Evolutionary conservation across 2,329 filamentous ascomycete genomes (phyloP), one percentile per base, ranked within the genome.

Genomic region (Passalora sequoiae): DNA sequence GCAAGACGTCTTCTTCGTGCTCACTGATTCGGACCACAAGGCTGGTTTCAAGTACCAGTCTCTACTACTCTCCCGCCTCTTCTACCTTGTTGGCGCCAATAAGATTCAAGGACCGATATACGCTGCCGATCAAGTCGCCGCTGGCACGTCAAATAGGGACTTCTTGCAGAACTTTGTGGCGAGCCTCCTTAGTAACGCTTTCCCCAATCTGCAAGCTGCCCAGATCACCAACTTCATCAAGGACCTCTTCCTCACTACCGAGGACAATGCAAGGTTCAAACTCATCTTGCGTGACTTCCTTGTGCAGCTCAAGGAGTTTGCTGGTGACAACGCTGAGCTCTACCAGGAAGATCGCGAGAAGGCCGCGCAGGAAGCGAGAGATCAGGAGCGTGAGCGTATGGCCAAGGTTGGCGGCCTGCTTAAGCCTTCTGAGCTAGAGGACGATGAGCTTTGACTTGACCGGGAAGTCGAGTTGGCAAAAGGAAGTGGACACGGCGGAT

Each of bases 21-120:
- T 98, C 39, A 97, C 92, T 0, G 92, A 98, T 62, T 91, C 85
- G 48, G 92, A 98, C 59, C 92, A 98, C 76, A 98, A 98, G 74
- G 92, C 92, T 49, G 92, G 92, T 1, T 98, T 98, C 75, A 98
- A 98, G 75, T 92, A 89, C 6, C 92, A 98, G 70, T 89, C 89
- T 3, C 84, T 92, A 78, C 74, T 98, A 37, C 72, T 98, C 49
- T 89, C 92, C 59, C 86, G 89, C 61, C 89, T 98, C 78, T 95
- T 98, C 71, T 94, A 89, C 74, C 89, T 96, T 44, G 82, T 96
- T n/a, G 80, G 89, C 55, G 75, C 80, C 20, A 84, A 89, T 42
- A 96, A 95, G 76, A 89, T 98, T 45, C 83, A 88, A 60, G 88
- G 89, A 4, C 91, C 91, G 0, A 87, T 98, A 54, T 98, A 96